Base-by-base conservation (phyloP, 2,329 filamentous ascomycete species). In the Lasiodiplodia sp. region DNA sequence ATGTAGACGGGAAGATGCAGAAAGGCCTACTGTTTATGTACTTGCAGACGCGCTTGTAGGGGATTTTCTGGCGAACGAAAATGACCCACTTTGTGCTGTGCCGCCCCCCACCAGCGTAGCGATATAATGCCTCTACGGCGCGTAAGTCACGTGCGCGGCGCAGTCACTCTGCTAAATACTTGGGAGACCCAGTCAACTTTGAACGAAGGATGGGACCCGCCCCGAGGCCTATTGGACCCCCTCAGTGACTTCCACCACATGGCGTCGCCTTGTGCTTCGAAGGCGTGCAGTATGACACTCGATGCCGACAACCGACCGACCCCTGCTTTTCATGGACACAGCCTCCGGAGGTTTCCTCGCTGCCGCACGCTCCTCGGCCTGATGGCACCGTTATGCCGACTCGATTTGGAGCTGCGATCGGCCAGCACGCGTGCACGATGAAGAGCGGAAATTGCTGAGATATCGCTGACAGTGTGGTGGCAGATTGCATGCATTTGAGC, bases 71-170 rank as follows among this genome's bases (percentile, higher is more conserved):
- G 40, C 40, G 40, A 10, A 18, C 8, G n/a, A 6, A 18, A 18
- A 14, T 25, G 49, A 10, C 31, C 31, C 49, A 25, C 49, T 7
- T 3, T 25, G 40, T 52, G 49, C 49, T 52, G 49, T 52, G 21
- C 49, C 49, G 49, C 49, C 49, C 49, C 49, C 10, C 21, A 28
- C 49, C 21, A 52, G 21, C n/a, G 23, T 52, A 23, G 49, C 49
- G 49, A 52, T 12, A 28, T 52, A 7, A 25, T 25, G 49, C 21
- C 49, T 28, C 49, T 28, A 18, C 49, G 21, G 49, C 49, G 49
- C 21, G n/a, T 23, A 52, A 52, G 49, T 52, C 49, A 52, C 49
- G 49, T 52, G 49, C 4, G 49, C 49, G 49, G 49, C 49, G 49
- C 49, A 52, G 49, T 25, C 4, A 23, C n/a, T 23, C 49, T 52